These are phyloP conservation scores for Lentinula guzmanii DNA, from an alignment of 768 basidiomycete species.

Conservation along the genomic window DNA sequence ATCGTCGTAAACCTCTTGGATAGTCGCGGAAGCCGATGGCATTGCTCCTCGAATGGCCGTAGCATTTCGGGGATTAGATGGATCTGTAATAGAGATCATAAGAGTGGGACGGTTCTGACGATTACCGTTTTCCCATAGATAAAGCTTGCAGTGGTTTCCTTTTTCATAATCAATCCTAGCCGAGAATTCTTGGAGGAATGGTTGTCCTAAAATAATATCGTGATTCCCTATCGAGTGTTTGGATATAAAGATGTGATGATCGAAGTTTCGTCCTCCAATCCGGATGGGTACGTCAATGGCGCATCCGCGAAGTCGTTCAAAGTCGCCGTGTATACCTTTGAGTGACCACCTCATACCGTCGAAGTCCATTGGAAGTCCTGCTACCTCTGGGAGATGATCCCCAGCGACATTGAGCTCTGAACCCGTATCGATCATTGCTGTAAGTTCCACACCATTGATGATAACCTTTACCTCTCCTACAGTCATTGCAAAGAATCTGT, in stretches of 20 bases:
- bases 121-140: background rate
- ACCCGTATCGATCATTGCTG: constrained; percentile 6
- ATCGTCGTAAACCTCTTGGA: too few relatives aligned
- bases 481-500: background rate
- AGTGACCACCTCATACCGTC: constrained; percentile 20
- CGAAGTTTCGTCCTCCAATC: constrained; percentile 15
- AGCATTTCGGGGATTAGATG: constrained; percentile 3
- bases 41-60: background rate
- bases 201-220: constrained; percentile 16
- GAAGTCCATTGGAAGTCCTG: constrained; percentile 47
- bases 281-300: constrained; percentile 10
- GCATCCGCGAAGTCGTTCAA: constrained; percentile 12
- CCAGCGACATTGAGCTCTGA: constrained; percentile 3
- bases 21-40: too few relatives aligned
- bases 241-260: constrained; percentile 22
- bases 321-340: constrained; percentile 16
- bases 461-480: background rate
- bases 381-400: background rate
- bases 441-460: background rate
- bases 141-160: background rate
- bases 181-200: constrained; percentile 10
- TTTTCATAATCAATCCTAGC: constrained; percentile 7
- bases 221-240: background rate
- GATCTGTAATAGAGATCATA: background rate
- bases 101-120: background rate